Base-by-base conservation (phyloP, 352 stramenopile genomes). In the Phytophthora nicotianae region DNA sequence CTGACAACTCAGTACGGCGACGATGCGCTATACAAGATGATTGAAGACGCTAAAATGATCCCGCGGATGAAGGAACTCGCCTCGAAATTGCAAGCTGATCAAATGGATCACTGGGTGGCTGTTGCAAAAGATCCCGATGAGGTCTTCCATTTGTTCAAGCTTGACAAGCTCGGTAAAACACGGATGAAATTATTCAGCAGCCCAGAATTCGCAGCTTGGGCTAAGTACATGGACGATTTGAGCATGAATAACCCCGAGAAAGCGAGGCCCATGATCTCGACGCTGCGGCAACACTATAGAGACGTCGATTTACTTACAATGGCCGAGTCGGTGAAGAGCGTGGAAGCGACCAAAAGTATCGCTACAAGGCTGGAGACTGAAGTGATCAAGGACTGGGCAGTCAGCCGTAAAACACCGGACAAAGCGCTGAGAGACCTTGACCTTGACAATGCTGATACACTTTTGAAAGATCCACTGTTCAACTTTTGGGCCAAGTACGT, bases 161-260 rank as follows among this genome's bases (percentile, higher is more conserved):
- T 45, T 9, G 14, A 33, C 14, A 13, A 42, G 2, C 16, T 35
- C 19, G 17, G 27, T 16, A 4, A 10, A 23, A 0, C 11, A 20
- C 2, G 2, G 29, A 11, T 13, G 29, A 11, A 13, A 13, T 9
- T 61, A n/a, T 16, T 54, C 5, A 20, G 20, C 16, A 47, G 43
- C 9, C n/a, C 37, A 3, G 2, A 40, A 2, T 42, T 58, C 5
- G 33, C 16, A 7, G 8, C n/a, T 11, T 61, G 42, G 42, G 11
- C 6, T 14, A 61, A 53, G 29, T 61, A 61, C 16, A 20, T 61
- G 4, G 42, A 55, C n/a, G 23, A 62, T 24, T 4, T 45, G 10
- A 63, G 38, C 19, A 24, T 19, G 26, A 63, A 45, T 14, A n/a
- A 63, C 4, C 33, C 46, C 7, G 33, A 40, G 33, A 5, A 38